Percentiles rank a stretch among this genome's conserved stretches.
Evolutionary conservation across 495 filamentous ascomycete species (phyloP).

Genomic region (Aspergillus indologenus): DNA sequence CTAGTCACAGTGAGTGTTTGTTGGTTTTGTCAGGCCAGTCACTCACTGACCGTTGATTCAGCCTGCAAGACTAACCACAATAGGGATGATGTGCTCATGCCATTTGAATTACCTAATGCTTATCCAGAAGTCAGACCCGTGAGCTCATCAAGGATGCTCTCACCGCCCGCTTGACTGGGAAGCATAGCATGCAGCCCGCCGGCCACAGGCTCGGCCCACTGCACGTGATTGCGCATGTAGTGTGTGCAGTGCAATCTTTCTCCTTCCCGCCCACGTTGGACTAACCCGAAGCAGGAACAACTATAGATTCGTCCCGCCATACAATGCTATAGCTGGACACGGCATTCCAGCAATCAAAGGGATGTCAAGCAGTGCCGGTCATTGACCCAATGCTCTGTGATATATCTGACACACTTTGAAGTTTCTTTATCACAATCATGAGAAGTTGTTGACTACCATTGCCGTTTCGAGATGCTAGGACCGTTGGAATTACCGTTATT

Average conservation of each 20-base stretch:
- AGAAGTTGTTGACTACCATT: background rate
- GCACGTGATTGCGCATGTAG: too few relatives aligned
- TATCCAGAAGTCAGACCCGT: too few relatives aligned
- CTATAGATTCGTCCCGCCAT: background rate
- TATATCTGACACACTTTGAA: background rate
- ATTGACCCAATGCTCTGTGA: background rate
- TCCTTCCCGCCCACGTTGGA: background rate
- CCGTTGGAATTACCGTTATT: conserved; percentile 34
- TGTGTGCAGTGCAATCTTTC: background rate
- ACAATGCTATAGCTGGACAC: background rate
- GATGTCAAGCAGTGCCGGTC: background rate
- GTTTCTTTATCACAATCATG: background rate
- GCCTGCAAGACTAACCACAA: background rate
- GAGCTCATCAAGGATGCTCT: background rate
- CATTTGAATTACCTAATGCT: background rate
- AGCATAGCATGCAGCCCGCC: too few relatives aligned
- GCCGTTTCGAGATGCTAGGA: conserved; percentile 27
- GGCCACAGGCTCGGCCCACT: too few relatives aligned
- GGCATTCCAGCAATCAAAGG: background rate
- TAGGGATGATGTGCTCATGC: background rate
- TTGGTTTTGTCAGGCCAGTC: too few relatives aligned
- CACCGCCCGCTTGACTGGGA: background rate
- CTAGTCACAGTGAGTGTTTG: background rate
- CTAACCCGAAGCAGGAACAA: conserved; percentile 1
- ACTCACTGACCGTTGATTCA: background rate